Evolutionary conservation across 1,284 basidiomycete genomes (phyloP).

Genomic region (Marasmius oreades): DNA sequence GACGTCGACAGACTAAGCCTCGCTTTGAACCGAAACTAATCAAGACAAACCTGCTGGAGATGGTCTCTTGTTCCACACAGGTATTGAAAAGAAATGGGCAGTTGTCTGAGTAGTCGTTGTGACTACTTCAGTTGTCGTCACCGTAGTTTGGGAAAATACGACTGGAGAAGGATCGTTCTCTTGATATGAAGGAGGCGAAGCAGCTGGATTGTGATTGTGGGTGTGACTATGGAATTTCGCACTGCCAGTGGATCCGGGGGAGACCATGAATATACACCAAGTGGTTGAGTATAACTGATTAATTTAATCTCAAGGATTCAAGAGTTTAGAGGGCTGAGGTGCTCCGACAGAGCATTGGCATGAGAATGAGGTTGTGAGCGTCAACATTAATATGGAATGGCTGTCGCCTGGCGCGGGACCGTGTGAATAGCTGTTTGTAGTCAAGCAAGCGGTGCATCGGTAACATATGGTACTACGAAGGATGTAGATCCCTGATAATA

Average conservation of each 20-base stretch:
- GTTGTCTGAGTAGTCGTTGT: slow-evolving; percentile 48
- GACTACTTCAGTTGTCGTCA: slow-evolving; percentile 46
- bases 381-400: too few relatives aligned
- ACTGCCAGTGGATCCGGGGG: background rate
- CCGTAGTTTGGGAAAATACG: slow-evolving; percentile 44
- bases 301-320: too few relatives aligned
- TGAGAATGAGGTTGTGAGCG: too few relatives aligned
- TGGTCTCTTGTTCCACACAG: slow-evolving; percentile 57
- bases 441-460: too few relatives aligned
- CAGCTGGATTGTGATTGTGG: slow-evolving; percentile 11
- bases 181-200: slow-evolving; percentile 39
- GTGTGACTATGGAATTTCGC: background rate
- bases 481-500: too few relatives aligned
- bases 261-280: background rate
- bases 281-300: too few relatives aligned
- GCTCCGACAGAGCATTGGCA: too few relatives aligned
- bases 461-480: too few relatives aligned
- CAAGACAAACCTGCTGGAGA: slow-evolving; percentile 13
- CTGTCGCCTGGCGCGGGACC: too few relatives aligned
- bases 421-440: too few relatives aligned
- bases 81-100: slow-evolving; percentile 63
- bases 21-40: background rate
- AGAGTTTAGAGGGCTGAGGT: too few relatives aligned
- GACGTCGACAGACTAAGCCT: slow-evolving; percentile 3
- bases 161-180: slow-evolving; percentile 32